phyloP scores from a whole-genome alignment of 768 basidiomycete genomes.

The Tricholoma furcatifolium region DNA sequence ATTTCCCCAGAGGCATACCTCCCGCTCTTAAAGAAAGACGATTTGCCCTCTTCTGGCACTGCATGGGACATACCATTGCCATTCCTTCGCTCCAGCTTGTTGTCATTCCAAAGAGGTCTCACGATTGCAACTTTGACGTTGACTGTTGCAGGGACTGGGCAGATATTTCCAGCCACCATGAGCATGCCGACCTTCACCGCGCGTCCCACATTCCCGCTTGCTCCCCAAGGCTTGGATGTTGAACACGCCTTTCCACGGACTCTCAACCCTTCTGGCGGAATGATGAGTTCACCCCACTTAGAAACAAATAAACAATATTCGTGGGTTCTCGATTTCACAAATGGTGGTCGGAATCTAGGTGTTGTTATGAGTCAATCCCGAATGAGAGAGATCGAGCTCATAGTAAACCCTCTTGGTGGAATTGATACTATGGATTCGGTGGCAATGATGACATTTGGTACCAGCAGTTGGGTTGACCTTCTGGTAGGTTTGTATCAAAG shows the following conservation, averaged over 20 bases:
- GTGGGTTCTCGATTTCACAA: conserved; percentile 77
- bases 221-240: conserved; percentile 40
- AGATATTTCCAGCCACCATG: conserved; percentile 41
- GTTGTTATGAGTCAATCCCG: conserved; percentile 72
- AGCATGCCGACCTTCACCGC: conserved; percentile 44
- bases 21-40: conserved; percentile 43
- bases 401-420: conserved; percentile 55
- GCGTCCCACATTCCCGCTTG: conserved; percentile 56
- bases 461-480: conserved; percentile 65
- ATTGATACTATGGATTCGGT: conserved; percentile 41
- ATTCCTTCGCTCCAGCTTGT: conserved; percentile 46
- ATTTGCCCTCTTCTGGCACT: conserved; percentile 11
- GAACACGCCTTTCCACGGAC: conserved; percentile 52
- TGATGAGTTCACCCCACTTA: conserved; percentile 15
- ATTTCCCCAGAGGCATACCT: conserved; percentile 72
- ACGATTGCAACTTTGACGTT: conserved; percentile 57
- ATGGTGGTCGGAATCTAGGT: conserved; percentile 48
- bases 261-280: conserved; percentile 27
- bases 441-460: conserved; percentile 44
- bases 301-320: conserved; percentile 30
- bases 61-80: conserved; percentile 48
- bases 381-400: conserved; percentile 69
- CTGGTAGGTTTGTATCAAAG: conserved; percentile 39
- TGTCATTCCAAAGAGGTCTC: conserved; percentile 41
- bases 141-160: conserved; percentile 29